phyloP scores from a whole-genome alignment of 495 filamentous ascomycete genomes.

The Tuber aestivum region DNA sequence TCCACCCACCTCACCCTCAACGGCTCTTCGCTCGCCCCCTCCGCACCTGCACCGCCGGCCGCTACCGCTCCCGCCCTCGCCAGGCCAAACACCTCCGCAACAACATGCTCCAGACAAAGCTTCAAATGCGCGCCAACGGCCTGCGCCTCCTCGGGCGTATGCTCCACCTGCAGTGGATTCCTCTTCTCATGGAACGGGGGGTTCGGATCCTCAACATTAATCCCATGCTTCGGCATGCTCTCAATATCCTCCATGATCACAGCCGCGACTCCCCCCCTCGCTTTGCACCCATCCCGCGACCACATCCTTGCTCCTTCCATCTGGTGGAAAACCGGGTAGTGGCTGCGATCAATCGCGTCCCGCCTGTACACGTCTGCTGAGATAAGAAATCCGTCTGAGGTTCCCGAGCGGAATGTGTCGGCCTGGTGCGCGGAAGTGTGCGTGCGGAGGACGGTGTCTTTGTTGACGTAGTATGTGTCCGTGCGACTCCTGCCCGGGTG shows the following conservation, averaged over 20 bases:
- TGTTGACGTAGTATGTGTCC: conserved; percentile 95
- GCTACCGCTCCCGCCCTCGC: conserved; percentile 61
- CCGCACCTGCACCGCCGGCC: conserved; percentile 44
- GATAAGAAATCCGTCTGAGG: conserved; percentile 75
- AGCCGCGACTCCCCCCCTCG: conserved; percentile 54
- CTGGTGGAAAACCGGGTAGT: conserved; percentile 97
- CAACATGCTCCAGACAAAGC: conserved; percentile 77
- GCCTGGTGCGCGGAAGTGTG: conserved; percentile 92
- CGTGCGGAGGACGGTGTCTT: conserved; percentile 74
- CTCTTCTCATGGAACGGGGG: conserved; percentile 69
- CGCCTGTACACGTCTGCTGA: conserved; percentile 94
- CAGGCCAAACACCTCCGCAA: conserved; percentile 78
- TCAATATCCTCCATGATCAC: conserved; percentile 62
- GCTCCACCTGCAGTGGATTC: conserved; percentile 77
- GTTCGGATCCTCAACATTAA: conserved; percentile 78
- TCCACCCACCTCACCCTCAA: conserved; percentile 88
- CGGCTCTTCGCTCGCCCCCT: conserved; percentile 50
- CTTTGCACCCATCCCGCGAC: conserved; percentile 57
- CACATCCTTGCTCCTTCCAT: conserved; percentile 94
- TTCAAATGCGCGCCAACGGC: conserved; percentile 83
- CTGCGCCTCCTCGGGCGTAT: conserved; percentile 69
- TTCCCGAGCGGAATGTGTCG: conserved; percentile 70
- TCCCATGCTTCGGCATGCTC: conserved; percentile 58
- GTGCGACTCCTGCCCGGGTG: conserved; percentile 81
- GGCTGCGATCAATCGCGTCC: conserved; percentile 87